These are phyloP conservation scores for Pseudomassariella vexata DNA, from an alignment of 2,329 filamentous ascomycete genomes.

Conservation along the genomic window DNA sequence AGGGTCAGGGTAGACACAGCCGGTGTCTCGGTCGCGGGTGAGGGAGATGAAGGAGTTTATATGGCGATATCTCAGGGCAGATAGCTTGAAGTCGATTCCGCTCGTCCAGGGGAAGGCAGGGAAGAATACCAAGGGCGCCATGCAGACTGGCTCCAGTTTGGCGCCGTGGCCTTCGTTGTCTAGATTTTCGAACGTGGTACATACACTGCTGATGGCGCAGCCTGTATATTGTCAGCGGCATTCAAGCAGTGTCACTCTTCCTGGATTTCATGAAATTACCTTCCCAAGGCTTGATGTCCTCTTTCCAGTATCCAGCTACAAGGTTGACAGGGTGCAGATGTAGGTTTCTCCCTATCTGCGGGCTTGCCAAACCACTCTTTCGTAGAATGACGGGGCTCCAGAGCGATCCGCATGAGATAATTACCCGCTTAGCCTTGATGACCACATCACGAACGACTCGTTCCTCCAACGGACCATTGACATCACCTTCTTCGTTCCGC, in stretches of 20 bases:
- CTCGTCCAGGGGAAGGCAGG: slow-evolving; percentile 57
- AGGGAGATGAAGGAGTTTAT: slow-evolving; percentile 67
- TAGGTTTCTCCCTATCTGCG: slow-evolving; percentile 73
- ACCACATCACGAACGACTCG: slow-evolving; percentile 53
- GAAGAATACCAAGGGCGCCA: slow-evolving; percentile 61
- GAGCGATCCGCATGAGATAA: slow-evolving; percentile 68
- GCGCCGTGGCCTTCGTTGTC: slow-evolving; percentile 72
- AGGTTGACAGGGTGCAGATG: slow-evolving; percentile 69
- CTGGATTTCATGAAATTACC: slow-evolving; percentile 20
- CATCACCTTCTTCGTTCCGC: slow-evolving; percentile 53
- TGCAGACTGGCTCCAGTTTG: slow-evolving; percentile 70
- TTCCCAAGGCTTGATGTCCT: slow-evolving; percentile 63
- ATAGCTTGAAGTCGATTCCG: slow-evolving; percentile 64
- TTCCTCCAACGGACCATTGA: slow-evolving; percentile 40
- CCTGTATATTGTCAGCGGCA: slow-evolving; percentile 33
- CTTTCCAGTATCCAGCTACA: slow-evolving; percentile 54
- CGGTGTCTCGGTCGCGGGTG: slow-evolving; percentile 67
- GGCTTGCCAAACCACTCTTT: slow-evolving; percentile 72
- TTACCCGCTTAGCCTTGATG: slow-evolving; percentile 70
- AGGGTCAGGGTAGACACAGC: slow-evolving; percentile 66
- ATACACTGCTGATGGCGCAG: slow-evolving; percentile 70
- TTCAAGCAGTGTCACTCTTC: too few relatives aligned
- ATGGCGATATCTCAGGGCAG: slow-evolving; percentile 60
- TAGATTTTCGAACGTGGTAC: slow-evolving; percentile 70
- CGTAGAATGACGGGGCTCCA: slow-evolving; percentile 69